A percentile compares a stretch with the other conserved stretches of the same genome.
Evolutionary conservation across 768 basidiomycete genomes (phyloP).

Genomic region (Hypholoma fasciculare): DNA sequence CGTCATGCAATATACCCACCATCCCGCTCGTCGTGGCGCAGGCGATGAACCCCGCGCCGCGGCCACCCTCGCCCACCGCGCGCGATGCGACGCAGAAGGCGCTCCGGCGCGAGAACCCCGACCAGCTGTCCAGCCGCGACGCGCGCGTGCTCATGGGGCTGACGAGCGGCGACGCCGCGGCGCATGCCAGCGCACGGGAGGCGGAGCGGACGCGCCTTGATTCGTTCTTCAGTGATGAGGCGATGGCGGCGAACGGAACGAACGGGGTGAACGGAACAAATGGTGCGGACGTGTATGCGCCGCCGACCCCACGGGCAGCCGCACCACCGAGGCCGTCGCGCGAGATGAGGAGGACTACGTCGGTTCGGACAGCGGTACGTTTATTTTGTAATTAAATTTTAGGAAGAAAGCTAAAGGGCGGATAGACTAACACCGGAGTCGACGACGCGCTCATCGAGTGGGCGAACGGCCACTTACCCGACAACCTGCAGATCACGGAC

Average conservation of each 20-base stretch:
- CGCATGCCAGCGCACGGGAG: slow-evolving; percentile 27
- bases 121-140: slow-evolving; percentile 78
- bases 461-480: slow-evolving; percentile 85
- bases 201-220: slow-evolving; percentile 53
- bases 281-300: neutral
- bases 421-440: slow-evolving; percentile 24
- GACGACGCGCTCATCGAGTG: slow-evolving; percentile 74
- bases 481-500: slow-evolving; percentile 56
- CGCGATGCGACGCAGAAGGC: slow-evolving; percentile 89
- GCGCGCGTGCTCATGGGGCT: slow-evolving; percentile 76
- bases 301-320: slow-evolving; percentile 15
- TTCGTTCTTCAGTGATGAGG: slow-evolving; percentile 53
- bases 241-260: slow-evolving; percentile 12
- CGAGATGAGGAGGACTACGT: slow-evolving; percentile 51
- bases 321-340: slow-evolving; percentile 70
- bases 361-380: slow-evolving; percentile 29
- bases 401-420: neutral
- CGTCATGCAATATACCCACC: slow-evolving; percentile 95
- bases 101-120: slow-evolving; percentile 80
- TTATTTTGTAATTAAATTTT: neutral
- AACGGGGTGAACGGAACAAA: slow-evolving; percentile 19
- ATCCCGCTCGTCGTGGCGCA: slow-evolving; percentile 95
- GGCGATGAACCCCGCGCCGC: slow-evolving; percentile 93
- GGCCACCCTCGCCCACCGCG: slow-evolving; percentile 89
- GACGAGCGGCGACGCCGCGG: slow-evolving; percentile 17